These are phyloP conservation scores for Chlorella variabilis DNA, from an alignment of 163 green algal species.

Conservation along the genomic window DNA sequence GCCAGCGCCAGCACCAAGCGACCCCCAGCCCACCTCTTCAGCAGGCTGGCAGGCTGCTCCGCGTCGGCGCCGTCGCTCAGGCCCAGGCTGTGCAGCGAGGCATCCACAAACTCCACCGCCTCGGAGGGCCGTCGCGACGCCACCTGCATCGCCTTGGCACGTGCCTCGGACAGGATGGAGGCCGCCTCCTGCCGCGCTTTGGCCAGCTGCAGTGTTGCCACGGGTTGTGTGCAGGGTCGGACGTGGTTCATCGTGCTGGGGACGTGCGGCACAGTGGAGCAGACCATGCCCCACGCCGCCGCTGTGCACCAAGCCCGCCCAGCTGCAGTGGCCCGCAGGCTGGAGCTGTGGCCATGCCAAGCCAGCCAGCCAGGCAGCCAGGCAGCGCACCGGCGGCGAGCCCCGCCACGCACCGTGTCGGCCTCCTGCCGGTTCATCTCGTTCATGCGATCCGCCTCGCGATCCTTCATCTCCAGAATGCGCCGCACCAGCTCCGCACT, in stretches of 20 bases:
- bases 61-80: not conserved
- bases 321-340: too few relatives aligned
- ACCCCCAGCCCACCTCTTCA: not conserved
- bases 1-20: too few relatives aligned
- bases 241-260: too few relatives aligned
- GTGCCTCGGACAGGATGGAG: conserved; percentile 10
- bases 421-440: conserved; percentile 69
- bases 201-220: conserved; percentile 1
- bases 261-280: not conserved
- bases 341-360: not conserved
- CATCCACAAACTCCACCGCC: conserved; percentile 39
- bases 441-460: conserved; percentile 66
- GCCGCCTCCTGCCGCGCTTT: conserved; percentile 41
- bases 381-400: not conserved
- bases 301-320: too few relatives aligned
- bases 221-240: not conserved
- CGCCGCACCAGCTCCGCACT: conserved; percentile 62
- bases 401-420: conserved; percentile 57
- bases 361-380: not conserved
- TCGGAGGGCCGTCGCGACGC: not conserved
- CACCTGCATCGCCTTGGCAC: not conserved
- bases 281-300: too few relatives aligned
- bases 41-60: conserved; percentile 3
- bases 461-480: conserved; percentile 67
- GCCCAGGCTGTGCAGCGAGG: conserved; percentile 7